Evolutionary conservation across 2,329 filamentous ascomycete species (phyloP), one percentile per base, ranked within the genome.

Genomic region (Neonectria hederae): DNA sequence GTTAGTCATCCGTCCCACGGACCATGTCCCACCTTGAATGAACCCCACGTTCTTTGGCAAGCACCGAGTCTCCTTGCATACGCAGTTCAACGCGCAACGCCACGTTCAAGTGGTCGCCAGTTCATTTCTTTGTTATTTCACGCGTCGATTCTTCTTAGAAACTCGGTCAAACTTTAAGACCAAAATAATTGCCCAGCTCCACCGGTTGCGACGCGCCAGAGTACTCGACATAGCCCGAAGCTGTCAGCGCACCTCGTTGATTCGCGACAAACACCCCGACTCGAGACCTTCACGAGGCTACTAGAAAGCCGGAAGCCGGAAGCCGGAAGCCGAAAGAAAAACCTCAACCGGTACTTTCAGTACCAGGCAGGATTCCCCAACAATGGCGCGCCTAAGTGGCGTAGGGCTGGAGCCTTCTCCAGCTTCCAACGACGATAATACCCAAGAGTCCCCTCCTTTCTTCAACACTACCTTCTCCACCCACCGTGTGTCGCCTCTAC

Each of bases 401-500:
- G 71, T 69, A 28, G 71, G 68, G 21, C 35, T 54, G 32, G 58
- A 65, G 22, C 63, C 62, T 42, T 49, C 60, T 22, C 59, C 68
- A 46, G 60, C 48, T 35, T 24, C 49, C 26, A 59, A 65, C 24
- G 62, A 65, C 21, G 61, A 67, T 24, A 71, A 71, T 9, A 62
- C 73, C 40, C 72, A 77, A 24, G 66, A 71, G 1, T 64, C 70
- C 22, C 77, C 80, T 24, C 81, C 81, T 2, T 84, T 89, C 74
- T 87, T 86, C 79, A 85, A 87, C 77, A 87, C 84, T 0, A 87
- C 86, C 14, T 89, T 87, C 67, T 85, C 86, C 4, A 83, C 83
- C 6, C 83, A 87, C 69, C 84, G 85, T 51, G 81, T 83, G 3
- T 88, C 86, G 0, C 85, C 86, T 1, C 77, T 89, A 1, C 82